Percentiles rank a stretch among this genome's conserved stretches.
phyloP scores from a whole-genome alignment of 2,329 filamentous ascomycete genomes.

The Colletotrichum higginsianum region DNA sequence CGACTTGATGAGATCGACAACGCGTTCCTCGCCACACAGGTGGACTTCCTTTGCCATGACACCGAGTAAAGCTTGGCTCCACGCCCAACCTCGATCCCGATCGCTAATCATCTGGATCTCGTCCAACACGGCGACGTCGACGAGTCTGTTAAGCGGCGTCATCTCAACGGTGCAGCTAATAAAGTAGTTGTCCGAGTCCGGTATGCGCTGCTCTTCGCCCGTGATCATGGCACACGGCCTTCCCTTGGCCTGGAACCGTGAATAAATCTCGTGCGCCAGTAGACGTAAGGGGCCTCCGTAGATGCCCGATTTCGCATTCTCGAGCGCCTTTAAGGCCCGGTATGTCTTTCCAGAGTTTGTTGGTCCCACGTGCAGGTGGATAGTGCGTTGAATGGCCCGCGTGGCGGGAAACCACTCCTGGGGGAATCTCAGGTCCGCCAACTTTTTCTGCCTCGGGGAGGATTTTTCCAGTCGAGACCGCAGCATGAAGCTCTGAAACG shows the following conservation, averaged over 20 bases:
- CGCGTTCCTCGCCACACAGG: constrained; percentile 90
- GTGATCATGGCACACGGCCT: constrained; percentile 86
- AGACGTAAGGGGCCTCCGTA: constrained; percentile 93
- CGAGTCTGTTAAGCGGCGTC: constrained; percentile 66
- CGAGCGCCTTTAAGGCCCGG: constrained; percentile 87
- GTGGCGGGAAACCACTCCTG: constrained; percentile 94
- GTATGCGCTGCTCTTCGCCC: constrained; percentile 87
- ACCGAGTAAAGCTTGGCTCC: constrained; percentile 92
- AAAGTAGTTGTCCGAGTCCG: constrained; percentile 72
- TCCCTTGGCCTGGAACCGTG: constrained; percentile 85
- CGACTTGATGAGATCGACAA: constrained; percentile 82
- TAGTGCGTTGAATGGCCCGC: constrained; percentile 81
- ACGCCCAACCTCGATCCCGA: constrained; percentile 87
- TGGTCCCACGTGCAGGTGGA: constrained; percentile 95
- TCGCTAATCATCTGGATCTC: constrained; percentile 98
- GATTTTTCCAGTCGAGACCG: constrained; percentile 69
- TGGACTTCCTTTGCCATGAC: constrained; percentile 91
- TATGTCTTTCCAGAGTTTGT: constrained; percentile 99
- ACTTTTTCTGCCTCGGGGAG: constrained; percentile 70
- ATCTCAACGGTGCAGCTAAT: constrained; percentile 97
- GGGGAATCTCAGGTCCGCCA: constrained; percentile 90
- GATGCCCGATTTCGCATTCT: constrained; percentile 81
- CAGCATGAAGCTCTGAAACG: constrained; percentile 77
- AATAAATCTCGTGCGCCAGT: constrained; percentile 94
- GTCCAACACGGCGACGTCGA: constrained; percentile 95